These are phyloP conservation scores for Ambrosiella beaveri DNA, from an alignment of 2,329 filamentous ascomycete species.

Conservation along the genomic window DNA sequence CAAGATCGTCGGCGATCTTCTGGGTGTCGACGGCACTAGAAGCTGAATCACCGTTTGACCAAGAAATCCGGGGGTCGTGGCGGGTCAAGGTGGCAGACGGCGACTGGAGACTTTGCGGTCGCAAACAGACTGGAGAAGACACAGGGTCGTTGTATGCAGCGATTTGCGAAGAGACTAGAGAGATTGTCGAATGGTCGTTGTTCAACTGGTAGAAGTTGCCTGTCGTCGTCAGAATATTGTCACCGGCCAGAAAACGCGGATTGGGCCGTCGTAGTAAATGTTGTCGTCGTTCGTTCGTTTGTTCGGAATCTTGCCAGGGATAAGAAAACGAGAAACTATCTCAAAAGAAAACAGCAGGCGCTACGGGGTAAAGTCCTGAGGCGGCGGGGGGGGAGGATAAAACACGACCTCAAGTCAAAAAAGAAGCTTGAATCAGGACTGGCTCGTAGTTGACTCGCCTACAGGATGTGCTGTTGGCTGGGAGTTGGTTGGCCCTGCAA, in stretches of 20 bases:
- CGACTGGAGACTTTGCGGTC: conserved; percentile 6
- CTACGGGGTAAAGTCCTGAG: background rate
- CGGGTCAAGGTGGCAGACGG: conserved; percentile 1
- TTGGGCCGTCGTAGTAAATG: background rate
- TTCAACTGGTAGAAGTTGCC: background rate
- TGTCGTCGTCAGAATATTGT: background rate
- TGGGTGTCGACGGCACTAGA: conserved; percentile 11
- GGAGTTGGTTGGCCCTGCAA: background rate
- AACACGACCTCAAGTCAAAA: background rate
- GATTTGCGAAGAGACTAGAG: background rate
- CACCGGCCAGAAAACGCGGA: background rate
- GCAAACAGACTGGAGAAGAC: conserved; percentile 1
- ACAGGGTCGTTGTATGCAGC: background rate
- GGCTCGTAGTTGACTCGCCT: background rate
- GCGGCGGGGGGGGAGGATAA: background rate
- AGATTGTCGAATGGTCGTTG: background rate
- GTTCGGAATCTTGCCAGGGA: background rate
- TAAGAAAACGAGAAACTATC: background rate
- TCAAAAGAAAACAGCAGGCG: background rate
- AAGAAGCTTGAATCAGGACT: background rate
- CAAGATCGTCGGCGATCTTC: conserved; percentile 11
- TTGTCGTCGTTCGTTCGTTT: background rate
- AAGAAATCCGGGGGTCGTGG: conserved; percentile 12
- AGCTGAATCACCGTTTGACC: conserved; percentile 13
- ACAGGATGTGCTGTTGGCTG: background rate